Evolutionary conservation across 2,329 filamentous ascomycete species (phyloP), one percentile per base, ranked within the genome.

Genomic region (Sarocladiaceae sp.): DNA sequence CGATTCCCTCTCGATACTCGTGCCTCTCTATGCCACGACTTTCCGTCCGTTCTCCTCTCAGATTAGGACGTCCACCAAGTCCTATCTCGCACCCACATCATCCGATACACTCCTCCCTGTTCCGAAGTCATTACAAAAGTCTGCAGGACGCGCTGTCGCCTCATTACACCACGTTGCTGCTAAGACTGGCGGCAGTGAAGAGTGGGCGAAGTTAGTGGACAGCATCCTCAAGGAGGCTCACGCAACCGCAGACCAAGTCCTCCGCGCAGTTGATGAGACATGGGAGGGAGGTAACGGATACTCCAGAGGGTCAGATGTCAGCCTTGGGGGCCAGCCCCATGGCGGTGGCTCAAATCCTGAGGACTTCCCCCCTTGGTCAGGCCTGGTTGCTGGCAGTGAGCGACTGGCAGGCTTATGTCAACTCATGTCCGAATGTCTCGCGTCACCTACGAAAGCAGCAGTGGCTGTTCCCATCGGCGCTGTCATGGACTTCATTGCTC

Each of bases 21-120:
- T 95, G 24, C 83, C 85, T n/a, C 75, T 83, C 43, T 90, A 95
- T 61, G 83, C 88, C 23, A 86, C 88, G 6, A 87, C 87, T 24
- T 84, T 95, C 61, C 83, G 91, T 11, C 84, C 88, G 1, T 87
- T 83, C 58, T 73, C 78, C 47, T 72, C 75, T 29, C 84, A 88
- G 51, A 74, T 95, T 33, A 79, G 75, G 45, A 67, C 73, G 11
- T 70, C 84, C 16, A 65, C 83, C 33, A 69, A 74, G 35, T 64
- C 65, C 5, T 78, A 82, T 50, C 62, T 91, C 44, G 80, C 81
- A 3, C 81, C 83, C 2, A 85, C 83, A 4, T 70, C 72, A 21
- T 75, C 73, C 11, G 74, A 76, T 48, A 58, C 55, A 23, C 33
- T 58, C 12, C 61, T 69, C 4, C 40, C 27, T n/a, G 67, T 78